Evolutionary conservation across 768 basidiomycete genomes (phyloP).

Genomic region (Xerocomellus dryophilus): DNA sequence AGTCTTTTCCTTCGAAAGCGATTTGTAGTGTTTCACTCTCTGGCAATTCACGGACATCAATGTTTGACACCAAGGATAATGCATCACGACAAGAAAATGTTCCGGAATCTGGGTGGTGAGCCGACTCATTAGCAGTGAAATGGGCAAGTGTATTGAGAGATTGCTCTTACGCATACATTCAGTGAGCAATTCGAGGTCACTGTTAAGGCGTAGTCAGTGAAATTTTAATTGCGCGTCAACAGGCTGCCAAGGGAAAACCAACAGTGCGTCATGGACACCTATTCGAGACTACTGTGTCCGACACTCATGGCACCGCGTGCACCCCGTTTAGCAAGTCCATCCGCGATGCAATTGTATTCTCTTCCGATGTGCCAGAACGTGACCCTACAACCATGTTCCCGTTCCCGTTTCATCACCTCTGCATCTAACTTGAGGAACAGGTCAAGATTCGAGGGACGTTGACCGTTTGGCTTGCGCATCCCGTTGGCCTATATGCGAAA

Average conservation of each 20-base stretch:
- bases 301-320: background rate
- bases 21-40: background rate
- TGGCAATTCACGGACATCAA: background rate
- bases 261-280: background rate
- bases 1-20: background rate
- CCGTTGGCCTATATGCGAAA: background rate
- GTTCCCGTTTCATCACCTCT: background rate
- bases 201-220: background rate
- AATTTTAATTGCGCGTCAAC: background rate
- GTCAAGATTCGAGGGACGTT: background rate
- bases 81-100: too few species aligned
- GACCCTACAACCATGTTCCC: conserved; percentile 9
- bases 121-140: background rate
- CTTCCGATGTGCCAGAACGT: conserved; percentile 26
- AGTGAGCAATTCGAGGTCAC: background rate
- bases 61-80: background rate
- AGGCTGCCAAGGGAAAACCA: background rate
- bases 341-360: conserved; percentile 24
- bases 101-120: too few species aligned
- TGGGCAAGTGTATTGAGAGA: background rate
- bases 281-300: background rate
- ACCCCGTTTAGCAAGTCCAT: conserved; percentile 20
- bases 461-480: background rate
- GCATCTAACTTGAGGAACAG: background rate
- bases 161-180: background rate